These are phyloP conservation scores for Blastomyces parvus DNA, from an alignment of 2,329 filamentous ascomycete genomes.

Conservation along the genomic window DNA sequence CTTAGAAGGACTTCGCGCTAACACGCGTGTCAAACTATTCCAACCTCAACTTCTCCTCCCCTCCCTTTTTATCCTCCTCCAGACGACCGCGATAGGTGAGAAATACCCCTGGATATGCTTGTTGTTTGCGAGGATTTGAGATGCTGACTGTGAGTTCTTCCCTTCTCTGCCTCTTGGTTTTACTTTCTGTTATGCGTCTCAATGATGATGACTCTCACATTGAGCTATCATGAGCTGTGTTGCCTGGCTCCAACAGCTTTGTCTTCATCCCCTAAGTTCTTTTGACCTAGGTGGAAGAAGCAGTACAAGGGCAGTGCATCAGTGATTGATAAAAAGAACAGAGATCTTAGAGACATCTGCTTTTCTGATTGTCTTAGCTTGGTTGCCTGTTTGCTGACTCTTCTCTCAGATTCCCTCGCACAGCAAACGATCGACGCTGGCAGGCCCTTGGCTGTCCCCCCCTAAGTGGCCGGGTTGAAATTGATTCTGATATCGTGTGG, in stretches of 20 bases:
- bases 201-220: constrained; percentile 33
- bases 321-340: constrained; percentile 39
- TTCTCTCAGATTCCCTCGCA: neutral
- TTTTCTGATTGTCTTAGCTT: neutral
- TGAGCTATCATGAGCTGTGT: constrained; percentile 32
- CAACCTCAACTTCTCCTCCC: neutral
- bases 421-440: neutral
- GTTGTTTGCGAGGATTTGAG: neutral
- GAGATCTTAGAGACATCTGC: constrained; percentile 37
- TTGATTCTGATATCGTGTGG: neutral
- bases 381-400: neutral
- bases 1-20: no score
- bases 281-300: constrained; percentile 29
- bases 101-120: neutral
- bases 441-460: no score
- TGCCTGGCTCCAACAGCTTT: constrained; percentile 5
- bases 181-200: constrained; percentile 20
- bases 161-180: no score
- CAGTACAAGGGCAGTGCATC: constrained; percentile 22
- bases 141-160: neutral
- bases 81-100: neutral
- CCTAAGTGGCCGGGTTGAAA: neutral
- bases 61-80: neutral
- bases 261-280: constrained; percentile 29
- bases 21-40: neutral